Evolutionary conservation across 768 basidiomycete species (phyloP), one percentile per base, ranked within the genome.

Genomic region (Dentipellis sp.): DNA sequence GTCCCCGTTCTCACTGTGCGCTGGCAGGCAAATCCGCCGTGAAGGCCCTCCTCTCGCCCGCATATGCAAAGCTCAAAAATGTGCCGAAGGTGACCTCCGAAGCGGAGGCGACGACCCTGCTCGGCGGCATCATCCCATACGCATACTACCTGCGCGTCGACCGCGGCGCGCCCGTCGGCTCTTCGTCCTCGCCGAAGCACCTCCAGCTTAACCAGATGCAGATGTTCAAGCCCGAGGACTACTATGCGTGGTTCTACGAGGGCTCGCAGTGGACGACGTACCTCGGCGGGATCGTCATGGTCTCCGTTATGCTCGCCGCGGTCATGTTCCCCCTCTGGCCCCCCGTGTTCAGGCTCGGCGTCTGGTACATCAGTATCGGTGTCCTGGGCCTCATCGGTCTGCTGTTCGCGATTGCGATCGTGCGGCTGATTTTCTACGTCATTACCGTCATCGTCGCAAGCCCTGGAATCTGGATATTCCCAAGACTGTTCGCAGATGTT

Each of bases 251-350:
- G 95, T 92, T 98, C 71, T 91, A 94, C 69, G 91, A 94, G 58
- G 91, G 92, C 45, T 90, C 91, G 12, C 94, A 95, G 65, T 86
- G 92, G 82, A 90, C 87, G 63, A 94, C 90, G 7, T 91, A 95
- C 66, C 82, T 92, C 10, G 91, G 93, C 42, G 95, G 91, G 16
- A 75, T 88, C 11, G 83, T 83, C 29, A 94, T 99, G 91, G 94
- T 98, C 57, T 81, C 78, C 42, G 76, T 97, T 67, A 92, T 98
- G 77, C 85, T 99, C 45, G 94, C 88, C 4, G 94, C 91, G 1
- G 94, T 97, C 66, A 97, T 99, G 94, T 99, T 97, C 82, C 97
- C 97, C 3, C 79, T 99, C 14, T 99, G 97, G 97, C 97, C 97
- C 1, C 82, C 88, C 50, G 84, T 83, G 64, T 82, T 99, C 80